Evolutionary conservation across 768 basidiomycete species (phyloP), one percentile per base, ranked within the genome.

Genomic region (Agaricus sinodeliciosus): DNA sequence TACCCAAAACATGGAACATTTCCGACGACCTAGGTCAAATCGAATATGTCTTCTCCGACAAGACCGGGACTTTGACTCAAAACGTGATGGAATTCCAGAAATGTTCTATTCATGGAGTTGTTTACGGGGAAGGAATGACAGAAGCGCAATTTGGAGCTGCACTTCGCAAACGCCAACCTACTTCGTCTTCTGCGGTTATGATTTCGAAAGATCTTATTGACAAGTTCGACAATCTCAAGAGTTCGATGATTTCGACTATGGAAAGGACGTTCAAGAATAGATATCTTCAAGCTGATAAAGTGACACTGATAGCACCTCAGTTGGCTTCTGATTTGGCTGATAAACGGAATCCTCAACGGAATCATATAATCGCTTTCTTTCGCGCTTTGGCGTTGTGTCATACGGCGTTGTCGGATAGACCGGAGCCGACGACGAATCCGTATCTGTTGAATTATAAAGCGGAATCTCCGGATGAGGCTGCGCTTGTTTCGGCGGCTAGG

Each of bases 31-130:
- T 99, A 1, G 95, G 95, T 22, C 95, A 98, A 72, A 97, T 98
- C 67, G 94, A 97, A 72, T 99, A 95, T 67, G 76, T 78, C 31
- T 78, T 77, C 57, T 93, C 88, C 9, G 92, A 94, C 77, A 95
- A 95, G 75, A 95, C 94, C 0, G 93, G 92, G 15, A 99, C 95
- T 6, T 84, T 99, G 45, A 99, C 95, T 0, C 94, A 96, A 69
- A 99, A 98, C 71, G 74, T 95, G 62, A 98, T 97, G 95, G 94
- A 95, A 72, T 97, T 96, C 72, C 92, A 96, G 66, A 94, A 90
- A 65, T 96, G 93, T 61, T 94, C 93, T 0, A 78, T 97, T 54
- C 69, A 82, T 49, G 94, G 94, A 0, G 70, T 90, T 2, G 64
- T 82, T 0, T 98, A 96, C 62, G 95, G 95, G 9, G 95, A 98